phyloP scores from a whole-genome alignment of 2,329 filamentous ascomycete genomes.

The Beauveria sp. region DNA sequence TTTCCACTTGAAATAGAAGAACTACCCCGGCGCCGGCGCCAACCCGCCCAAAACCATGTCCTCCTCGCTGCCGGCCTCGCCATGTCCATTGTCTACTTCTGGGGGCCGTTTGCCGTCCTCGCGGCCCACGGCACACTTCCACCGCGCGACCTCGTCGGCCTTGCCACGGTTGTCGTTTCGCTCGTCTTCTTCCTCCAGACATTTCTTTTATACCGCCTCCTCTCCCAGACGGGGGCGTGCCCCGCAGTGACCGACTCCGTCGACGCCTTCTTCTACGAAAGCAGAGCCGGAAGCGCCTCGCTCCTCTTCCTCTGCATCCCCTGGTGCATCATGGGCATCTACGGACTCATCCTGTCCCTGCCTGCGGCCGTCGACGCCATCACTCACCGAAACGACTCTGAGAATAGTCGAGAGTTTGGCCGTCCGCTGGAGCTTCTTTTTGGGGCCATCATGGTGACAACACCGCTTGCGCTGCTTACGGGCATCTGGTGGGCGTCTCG shows the following conservation, averaged over 20 bases:
- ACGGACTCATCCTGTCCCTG: neutral
- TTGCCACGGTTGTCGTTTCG: neutral
- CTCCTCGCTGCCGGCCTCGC: neutral
- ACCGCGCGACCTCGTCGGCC: neutral
- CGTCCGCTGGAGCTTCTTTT: neutral
- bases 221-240: neutral
- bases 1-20: neutral
- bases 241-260: neutral
- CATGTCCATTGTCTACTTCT: constrained; percentile 1
- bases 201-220: neutral
- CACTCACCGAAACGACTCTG: neutral
- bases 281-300: neutral
- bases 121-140: neutral
- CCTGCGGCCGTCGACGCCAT: neutral
- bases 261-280: constrained; percentile 5
- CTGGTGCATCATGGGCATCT: neutral
- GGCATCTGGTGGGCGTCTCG: neutral
- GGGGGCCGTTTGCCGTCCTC: neutral
- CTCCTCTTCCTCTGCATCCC: constrained; percentile 1
- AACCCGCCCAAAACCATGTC: neutral
- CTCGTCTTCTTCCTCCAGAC: neutral
- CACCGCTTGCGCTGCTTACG: neutral
- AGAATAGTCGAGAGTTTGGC: neutral
- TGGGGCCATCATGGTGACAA: neutral
- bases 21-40: neutral